Conservation (phyloP, 106 monocot species). For the Apostasia ramifera region DNA sequence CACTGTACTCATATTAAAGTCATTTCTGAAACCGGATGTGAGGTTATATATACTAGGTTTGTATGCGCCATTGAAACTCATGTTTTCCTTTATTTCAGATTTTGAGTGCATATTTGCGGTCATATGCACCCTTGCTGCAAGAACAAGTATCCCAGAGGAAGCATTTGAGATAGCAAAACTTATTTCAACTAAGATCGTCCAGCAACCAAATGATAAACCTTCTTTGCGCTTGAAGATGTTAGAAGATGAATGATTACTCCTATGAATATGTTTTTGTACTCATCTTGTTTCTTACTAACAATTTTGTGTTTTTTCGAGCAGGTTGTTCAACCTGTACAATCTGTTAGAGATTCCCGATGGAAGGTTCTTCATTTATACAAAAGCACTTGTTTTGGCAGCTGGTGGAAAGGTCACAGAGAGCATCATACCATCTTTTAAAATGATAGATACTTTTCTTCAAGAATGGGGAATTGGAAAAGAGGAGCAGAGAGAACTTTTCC, state of each 20-base stretch:
- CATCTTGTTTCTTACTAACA: conserved; percentile 1
- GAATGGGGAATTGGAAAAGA: conserved; percentile 77
- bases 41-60: no score
- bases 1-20: no score
- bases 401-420: conserved; percentile 70
- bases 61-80: background rate
- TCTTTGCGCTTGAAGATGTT: conserved; percentile 84
- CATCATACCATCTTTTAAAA: conserved; percentile 82
- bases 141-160: conserved; percentile 51
- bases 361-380: conserved; percentile 75
- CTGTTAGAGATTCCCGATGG: conserved; percentile 73
- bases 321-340: conserved; percentile 90
- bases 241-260: background rate
- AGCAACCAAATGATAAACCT: conserved; percentile 82
- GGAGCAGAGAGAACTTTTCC: conserved; percentile 82
- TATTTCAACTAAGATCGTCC: conserved; percentile 67
- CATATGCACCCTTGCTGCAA: conserved; percentile 76
- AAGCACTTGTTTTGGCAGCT: conserved; percentile 62
- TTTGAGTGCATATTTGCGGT: conserved; percentile 85
- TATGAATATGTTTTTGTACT: background rate
- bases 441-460: conserved; percentile 62
- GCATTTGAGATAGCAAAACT: conserved; percentile 82
- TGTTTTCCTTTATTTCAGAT: conserved; percentile 36
- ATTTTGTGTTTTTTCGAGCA: conserved; percentile 23
- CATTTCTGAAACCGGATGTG: no score